These are phyloP conservation scores for Phylloboletellus chloephorus DNA, from an alignment of 1,284 basidiomycete species.

Conservation along the genomic window DNA sequence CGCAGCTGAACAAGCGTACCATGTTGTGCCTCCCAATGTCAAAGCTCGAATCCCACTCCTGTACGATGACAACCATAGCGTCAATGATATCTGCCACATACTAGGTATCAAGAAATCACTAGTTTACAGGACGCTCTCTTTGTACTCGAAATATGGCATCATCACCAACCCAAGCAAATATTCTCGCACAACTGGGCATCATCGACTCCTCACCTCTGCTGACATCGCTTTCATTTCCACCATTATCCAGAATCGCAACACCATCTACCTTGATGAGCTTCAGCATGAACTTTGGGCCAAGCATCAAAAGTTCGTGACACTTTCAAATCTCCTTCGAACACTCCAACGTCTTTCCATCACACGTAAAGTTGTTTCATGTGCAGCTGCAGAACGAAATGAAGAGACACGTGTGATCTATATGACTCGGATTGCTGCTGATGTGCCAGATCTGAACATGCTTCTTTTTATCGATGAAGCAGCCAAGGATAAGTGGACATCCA, in stretches of 20 bases:
- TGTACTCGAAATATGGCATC: no score
- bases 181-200: neutral
- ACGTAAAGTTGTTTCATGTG: neutral
- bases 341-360: neutral
- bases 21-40: no score
- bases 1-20: no score
- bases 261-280: constrained; percentile 8
- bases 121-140: no score
- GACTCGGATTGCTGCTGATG: constrained; percentile 18
- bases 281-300: constrained; percentile 1
- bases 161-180: no score
- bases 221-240: neutral
- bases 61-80: no score
- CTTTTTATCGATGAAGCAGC: constrained; percentile 29
- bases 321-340: neutral
- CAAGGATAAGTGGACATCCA: constrained; percentile 17
- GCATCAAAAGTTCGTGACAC: neutral
- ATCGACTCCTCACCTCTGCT: neutral
- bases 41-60: no score
- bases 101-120: no score
- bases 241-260: neutral
- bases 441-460: constrained; percentile 18
- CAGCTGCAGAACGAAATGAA: constrained; percentile 18
- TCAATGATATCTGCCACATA: no score
- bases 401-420: constrained; percentile 19